Conservation (phyloP, 208 protist species). For the Willaertia magna region DNA sequence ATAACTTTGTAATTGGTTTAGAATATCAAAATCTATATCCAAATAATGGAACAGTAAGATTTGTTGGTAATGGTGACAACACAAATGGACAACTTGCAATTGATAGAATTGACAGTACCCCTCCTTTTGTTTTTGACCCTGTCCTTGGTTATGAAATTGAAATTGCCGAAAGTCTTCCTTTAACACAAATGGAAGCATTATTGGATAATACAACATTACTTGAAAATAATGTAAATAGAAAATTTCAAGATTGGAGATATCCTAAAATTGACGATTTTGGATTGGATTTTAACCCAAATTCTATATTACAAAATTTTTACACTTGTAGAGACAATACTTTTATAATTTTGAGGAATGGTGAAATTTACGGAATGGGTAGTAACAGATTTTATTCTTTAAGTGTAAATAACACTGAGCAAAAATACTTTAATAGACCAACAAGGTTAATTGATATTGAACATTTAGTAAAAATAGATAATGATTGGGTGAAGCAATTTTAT, state of each 20-base stretch:
- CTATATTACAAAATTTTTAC: not conserved
- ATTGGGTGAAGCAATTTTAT: not conserved
- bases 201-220: not conserved
- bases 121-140: not conserved
- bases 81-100: not conserved
- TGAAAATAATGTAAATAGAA: not conserved
- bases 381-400: not conserved
- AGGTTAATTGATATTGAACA: not conserved
- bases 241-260: not conserved
- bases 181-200: not conserved
- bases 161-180: not conserved
- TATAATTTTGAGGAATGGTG: not conserved
- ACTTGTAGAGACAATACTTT: not conserved
- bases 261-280: not conserved
- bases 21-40: too few species aligned
- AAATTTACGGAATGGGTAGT: not conserved
- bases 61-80: not conserved
- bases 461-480: not conserved
- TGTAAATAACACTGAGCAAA: not conserved
- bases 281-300: not conserved
- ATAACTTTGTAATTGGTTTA: not conserved
- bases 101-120: not conserved
- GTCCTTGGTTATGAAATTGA: not conserved
- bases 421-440: not conserved
- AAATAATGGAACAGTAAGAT: not conserved